Conservation (phyloP, 1,139 yeast genomes). For the Geotrichum carabidarum region DNA sequence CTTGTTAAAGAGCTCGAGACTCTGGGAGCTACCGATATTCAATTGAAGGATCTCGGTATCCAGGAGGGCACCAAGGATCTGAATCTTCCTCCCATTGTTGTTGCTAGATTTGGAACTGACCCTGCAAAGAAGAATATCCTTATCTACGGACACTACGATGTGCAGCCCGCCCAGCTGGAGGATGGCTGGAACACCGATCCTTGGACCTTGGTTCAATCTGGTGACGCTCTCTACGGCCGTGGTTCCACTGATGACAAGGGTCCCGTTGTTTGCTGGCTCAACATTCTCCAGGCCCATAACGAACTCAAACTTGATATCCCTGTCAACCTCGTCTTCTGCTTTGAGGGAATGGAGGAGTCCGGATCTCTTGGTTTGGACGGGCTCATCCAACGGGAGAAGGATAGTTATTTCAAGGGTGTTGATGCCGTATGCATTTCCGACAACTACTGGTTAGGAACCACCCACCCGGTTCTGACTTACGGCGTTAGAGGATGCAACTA, state of each 20-base stretch:
- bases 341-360: conserved; percentile 98
- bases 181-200: conserved; percentile 98
- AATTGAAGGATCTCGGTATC: conserved; percentile 72
- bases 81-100: conserved; percentile 85
- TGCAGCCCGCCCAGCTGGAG: conserved; percentile 86
- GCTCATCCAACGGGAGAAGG: conserved; percentile 73
- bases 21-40: conserved; percentile 78
- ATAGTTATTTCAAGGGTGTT: conserved; percentile 72
- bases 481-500: conserved; percentile 97
- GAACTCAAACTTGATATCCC: conserved; percentile 84
- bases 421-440: conserved; percentile 95
- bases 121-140: conserved; percentile 78
- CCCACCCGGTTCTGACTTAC: conserved; percentile 92
- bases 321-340: conserved; percentile 84
- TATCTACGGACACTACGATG: conserved; percentile 95
- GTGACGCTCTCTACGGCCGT: conserved; percentile 74
- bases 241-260: conserved; percentile 98
- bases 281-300: conserved; percentile 83
- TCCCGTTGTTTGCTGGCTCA: conserved; percentile 96
- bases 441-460: conserved; percentile 97
- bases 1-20: conserved; percentile 59
- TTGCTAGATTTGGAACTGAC: conserved; percentile 80
- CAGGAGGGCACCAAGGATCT: conserved; percentile 75
- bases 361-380: conserved; percentile 90
- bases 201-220: conserved; percentile 60